phyloP scores from a whole-genome alignment of 2,329 filamentous ascomycete genomes.

The Corynespora cassiicola region DNA sequence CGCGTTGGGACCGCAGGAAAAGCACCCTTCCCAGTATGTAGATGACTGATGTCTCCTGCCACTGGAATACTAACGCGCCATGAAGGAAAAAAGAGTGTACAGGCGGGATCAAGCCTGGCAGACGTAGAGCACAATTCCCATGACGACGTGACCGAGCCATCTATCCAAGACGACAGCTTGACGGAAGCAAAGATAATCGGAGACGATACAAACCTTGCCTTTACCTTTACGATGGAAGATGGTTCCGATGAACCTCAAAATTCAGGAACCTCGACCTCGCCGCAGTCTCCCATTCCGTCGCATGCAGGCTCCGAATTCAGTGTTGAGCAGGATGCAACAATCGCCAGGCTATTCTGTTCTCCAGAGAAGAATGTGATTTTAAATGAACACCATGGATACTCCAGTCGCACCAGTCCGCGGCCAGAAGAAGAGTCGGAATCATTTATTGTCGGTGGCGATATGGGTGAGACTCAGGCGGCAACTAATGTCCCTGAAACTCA shows the following conservation, averaged over 20 bases:
- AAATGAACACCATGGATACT: too few relatives aligned
- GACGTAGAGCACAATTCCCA: constrained; percentile 12
- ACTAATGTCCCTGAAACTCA: too few relatives aligned
- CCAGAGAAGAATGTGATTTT: constrained; percentile 21
- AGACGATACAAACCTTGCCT: too few relatives aligned
- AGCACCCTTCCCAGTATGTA: constrained; percentile 41
- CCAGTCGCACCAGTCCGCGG: too few relatives aligned
- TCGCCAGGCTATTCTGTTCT: constrained; percentile 28
- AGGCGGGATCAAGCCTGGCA: constrained; percentile 3
- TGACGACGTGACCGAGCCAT: constrained; percentile 17
- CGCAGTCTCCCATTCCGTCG: too few relatives aligned
- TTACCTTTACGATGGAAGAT: too few relatives aligned
- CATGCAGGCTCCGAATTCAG: constrained; percentile 1
- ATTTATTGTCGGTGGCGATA: too few relatives aligned
- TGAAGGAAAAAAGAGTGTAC: constrained; percentile 32
- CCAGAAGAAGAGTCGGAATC: too few relatives aligned
- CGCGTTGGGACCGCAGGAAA: constrained; percentile 45
- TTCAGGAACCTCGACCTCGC: too few relatives aligned
- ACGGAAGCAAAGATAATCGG: constrained; percentile 10
- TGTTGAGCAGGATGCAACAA: constrained; percentile 23
- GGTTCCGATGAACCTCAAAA: too few relatives aligned
- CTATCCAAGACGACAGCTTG: constrained; percentile 16
- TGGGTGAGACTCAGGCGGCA: too few relatives aligned
- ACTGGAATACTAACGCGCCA: constrained; percentile 15
- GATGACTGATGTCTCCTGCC: background rate